Evolutionary conservation across 2,329 filamentous ascomycete species (phyloP), one percentile per base, ranked within the genome.

Genomic region (Ophiostoma tasmaniense): DNA sequence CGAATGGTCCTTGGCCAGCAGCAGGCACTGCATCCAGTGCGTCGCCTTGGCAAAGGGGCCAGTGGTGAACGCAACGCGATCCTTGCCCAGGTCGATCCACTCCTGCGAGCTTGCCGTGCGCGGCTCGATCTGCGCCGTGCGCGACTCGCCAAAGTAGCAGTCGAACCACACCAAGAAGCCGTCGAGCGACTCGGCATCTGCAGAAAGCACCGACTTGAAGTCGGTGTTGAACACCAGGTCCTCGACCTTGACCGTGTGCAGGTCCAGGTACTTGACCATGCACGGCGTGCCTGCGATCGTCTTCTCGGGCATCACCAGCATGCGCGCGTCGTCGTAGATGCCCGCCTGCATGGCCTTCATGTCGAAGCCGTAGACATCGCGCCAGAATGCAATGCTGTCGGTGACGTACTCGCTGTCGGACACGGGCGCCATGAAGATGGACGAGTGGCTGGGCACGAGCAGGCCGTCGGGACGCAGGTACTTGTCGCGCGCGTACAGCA

Each of bases 121-220:
- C 10, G 81, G 81, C 64, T 87, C 80, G 28, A 82, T 79, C 37
- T 83, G 79, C 45, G 83, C 79, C 7, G 82, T 76, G 45, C 84
- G 80, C 0, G 85, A 84, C 11, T 88, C 87, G 73, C 90, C 86
- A 79, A 97, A 97, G 82, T 95, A 95, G 30, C 90, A 94, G 77
- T 98, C 94, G 76, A 97, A 97, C 92, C 93, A 97, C 73, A 97
- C 85, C 17, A 92, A 83, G 78, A 93, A 96, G 4, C 92, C 94
- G 76, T 97, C 92, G n/a, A 97, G 80, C 1, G 83, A 81, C 70
- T 90, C 87, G 68, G 89, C 81, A 71, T 90, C 85, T 62, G 84
- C 80, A 1, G 81, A 83, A 6, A 95, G 76, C 20, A 81, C 84
- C 11, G 88, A 84, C 68, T 84, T 77, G 81, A 92, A 96, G 3